These are phyloP conservation scores for Ceriops decandra DNA, from an alignment of 345 rosid genomes.

Conservation along the genomic window DNA sequence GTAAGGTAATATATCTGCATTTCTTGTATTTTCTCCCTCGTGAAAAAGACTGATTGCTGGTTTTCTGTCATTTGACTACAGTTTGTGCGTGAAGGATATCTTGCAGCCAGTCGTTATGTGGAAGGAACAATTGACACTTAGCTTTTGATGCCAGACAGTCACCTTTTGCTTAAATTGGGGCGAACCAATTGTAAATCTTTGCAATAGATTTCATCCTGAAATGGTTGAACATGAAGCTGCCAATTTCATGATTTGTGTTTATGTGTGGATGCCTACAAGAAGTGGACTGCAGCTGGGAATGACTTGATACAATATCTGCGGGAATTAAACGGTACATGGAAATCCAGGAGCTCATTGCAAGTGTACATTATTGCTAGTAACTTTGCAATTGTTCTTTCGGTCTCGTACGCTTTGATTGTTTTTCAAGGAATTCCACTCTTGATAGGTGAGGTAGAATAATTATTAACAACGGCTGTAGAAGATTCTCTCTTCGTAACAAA, in stretches of 20 bases:
- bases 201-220: conserved; percentile 92
- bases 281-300: conserved; percentile 88
- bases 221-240: conserved; percentile 98
- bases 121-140: conserved; percentile 83
- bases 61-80: conserved; percentile 17
- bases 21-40: neutral
- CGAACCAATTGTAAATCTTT: conserved; percentile 87
- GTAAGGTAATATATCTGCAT: conserved; percentile 46
- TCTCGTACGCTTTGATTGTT: conserved; percentile 7
- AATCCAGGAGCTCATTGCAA: neutral
- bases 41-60: neutral
- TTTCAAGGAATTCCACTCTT: conserved; percentile 15
- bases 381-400: neutral
- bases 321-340: conserved; percentile 72
- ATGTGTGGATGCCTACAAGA: conserved; percentile 88
- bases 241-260: conserved; percentile 70
- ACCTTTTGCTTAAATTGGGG: conserved; percentile 93
- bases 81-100: conserved; percentile 91
- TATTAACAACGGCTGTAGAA: conserved; percentile 7
- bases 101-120: conserved; percentile 79
- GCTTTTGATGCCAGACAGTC: conserved; percentile 81
- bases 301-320: conserved; percentile 92
- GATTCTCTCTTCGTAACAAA: conserved; percentile 7
- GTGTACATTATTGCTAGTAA: conserved; percentile 35
- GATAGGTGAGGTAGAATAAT: conserved; percentile 10